Evolutionary conservation across 73 alveolate species (phyloP), one percentile per base, ranked within the genome.

Genomic region (Paramecium caudatum): DNA sequence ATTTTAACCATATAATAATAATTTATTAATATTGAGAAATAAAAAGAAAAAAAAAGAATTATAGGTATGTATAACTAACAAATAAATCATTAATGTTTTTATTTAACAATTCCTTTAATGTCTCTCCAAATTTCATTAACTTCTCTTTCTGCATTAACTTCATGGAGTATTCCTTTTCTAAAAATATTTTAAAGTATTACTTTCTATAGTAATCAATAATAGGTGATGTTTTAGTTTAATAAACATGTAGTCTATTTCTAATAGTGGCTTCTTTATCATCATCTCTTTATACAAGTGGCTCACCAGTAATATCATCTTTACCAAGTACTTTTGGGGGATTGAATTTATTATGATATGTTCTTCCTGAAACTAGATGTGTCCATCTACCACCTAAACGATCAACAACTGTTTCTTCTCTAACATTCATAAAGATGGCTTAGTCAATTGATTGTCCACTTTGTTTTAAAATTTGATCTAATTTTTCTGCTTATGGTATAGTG

Each of bases 321-420:
- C 94, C 96, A 12, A 27, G 94, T 5, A 91, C 95, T 90, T 94
- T 94, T 3, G 98, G 98, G 16, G 98, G 98, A 46, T 94, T 94
- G 93, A 91, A 93, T 63, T 87, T 92, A 37, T 82, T 90, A 81
- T 94, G 98, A 49, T 94, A 94, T 9, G 98, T 83, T 84, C 98
- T 90, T 15, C 98, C 98, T 19, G 95, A 85, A 21, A 93, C 91
- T 30, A 93, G 91, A 61, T 94, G 98, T 23, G 94, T 90, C 92
- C 94, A 83, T 82, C 98, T 85, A 43, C 98, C 98, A 17, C 93
- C 95, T 37, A 94, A 68, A 92, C 98, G 93, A 48, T 93, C 98
- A 13, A 91, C 81, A 15, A 94, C 90, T 21, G 80, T 81, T 36
- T 93, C 83, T 32, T 94, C 98, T 17, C 41, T 61, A 0, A 87